Evolutionary conservation across 345 rosid species (phyloP).

Genomic region (Diplotaxis tenuifolia): DNA sequence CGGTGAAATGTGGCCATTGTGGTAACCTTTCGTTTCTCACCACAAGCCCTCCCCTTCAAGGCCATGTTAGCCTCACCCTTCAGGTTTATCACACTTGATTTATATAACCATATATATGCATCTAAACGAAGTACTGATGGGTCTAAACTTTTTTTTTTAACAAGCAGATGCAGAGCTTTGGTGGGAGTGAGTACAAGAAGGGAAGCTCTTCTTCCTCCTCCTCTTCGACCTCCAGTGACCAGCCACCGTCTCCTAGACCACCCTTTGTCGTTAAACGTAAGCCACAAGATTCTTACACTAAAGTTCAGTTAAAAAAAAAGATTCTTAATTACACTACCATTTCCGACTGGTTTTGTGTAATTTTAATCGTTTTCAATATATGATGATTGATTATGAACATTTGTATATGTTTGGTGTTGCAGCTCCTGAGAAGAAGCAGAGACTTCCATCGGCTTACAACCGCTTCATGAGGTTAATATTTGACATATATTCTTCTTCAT

Average conservation of each 20-base stretch:
- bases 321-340: not conserved
- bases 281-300: constrained; percentile 1
- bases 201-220: constrained; percentile 69
- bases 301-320: no score
- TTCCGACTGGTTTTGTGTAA: not conserved
- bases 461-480: constrained; percentile 79
- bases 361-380: not conserved
- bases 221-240: constrained; percentile 64
- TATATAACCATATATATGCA: not conserved
- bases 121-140: not conserved
- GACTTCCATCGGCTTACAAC: constrained; percentile 98
- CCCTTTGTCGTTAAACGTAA: constrained; percentile 92
- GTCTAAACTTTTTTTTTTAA: not conserved
- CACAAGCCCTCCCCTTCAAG: constrained; percentile 81
- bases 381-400: not conserved
- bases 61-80: constrained; percentile 59
- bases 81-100: constrained; percentile 42
- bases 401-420: constrained; percentile 12
- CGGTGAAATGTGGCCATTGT: constrained; percentile 97
- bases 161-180: constrained; percentile 59
- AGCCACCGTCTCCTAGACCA: constrained; percentile 70
- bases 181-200: constrained; percentile 54
- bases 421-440: constrained; percentile 99
- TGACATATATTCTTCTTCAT: not conserved
- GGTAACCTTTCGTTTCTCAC: constrained; percentile 90